Evolutionary conservation across 192 early-diverging fungal genomes (phyloP).

Genomic region (Geranomyces variabilis): DNA sequence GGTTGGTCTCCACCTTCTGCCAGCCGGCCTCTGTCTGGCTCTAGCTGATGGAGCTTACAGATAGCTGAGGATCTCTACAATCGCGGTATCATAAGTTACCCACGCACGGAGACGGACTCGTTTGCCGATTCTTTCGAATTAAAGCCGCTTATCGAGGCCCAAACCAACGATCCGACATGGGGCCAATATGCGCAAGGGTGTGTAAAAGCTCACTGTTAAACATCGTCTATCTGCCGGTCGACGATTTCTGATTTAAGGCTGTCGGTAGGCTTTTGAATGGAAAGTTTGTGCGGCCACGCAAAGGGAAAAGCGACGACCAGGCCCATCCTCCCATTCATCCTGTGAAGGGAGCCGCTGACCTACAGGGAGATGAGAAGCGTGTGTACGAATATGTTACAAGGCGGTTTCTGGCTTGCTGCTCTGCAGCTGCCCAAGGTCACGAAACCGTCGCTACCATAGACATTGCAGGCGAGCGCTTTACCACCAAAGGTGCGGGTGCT

Average conservation of each 20-base stretch:
- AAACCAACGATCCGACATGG: constrained; percentile 52
- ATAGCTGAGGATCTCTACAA: constrained; percentile 89
- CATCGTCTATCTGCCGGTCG: background rate
- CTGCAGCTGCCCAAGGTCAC: constrained; percentile 83
- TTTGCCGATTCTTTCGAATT: constrained; percentile 80
- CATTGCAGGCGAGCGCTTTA: constrained; percentile 77
- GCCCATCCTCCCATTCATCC: constrained; percentile 99
- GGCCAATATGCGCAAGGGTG: constrained; percentile 53
- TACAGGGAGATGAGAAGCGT: constrained; percentile 67
- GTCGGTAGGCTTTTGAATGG: constrained; percentile 61
- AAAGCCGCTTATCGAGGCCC: constrained; percentile 63
- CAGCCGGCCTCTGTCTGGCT: background rate
- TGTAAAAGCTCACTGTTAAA: background rate
- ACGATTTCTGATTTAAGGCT: background rate
- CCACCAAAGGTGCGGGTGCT: constrained; percentile 55
- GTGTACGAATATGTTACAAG: constrained; percentile 89
- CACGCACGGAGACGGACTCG: constrained; percentile 94
- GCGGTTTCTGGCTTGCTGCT: constrained; percentile 91
- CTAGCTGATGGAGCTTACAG: no score
- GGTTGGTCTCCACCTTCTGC: no score
- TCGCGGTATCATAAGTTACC: constrained; percentile 90
- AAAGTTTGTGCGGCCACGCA: constrained; percentile 73
- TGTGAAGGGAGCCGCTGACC: constrained; percentile 54
- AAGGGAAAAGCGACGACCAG: constrained; percentile 87
- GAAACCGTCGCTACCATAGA: constrained; percentile 75